These are phyloP conservation scores for Triticum aestivum DNA, from an alignment of 176 grass and related monocot genomes.

Conservation along the genomic window DNA sequence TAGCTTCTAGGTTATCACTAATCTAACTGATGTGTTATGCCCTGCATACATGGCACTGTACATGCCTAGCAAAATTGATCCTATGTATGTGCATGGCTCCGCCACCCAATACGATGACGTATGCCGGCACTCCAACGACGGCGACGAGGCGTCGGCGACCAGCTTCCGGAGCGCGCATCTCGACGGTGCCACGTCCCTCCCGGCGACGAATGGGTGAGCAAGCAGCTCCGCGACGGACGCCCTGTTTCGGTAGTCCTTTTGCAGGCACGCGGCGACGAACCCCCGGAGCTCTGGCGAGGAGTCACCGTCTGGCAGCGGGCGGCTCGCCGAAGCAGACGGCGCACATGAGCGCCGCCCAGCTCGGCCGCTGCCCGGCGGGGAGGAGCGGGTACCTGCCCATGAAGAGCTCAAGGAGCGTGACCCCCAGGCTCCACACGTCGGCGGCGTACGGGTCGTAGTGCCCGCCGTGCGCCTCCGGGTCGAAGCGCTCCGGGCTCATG, in stretches of 20 bases:
- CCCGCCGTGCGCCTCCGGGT: constrained; percentile 33
- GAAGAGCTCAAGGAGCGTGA: constrained; percentile 42
- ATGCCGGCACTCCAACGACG: not conserved
- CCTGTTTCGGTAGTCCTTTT: constrained; percentile 39
- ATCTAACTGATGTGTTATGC: too few species aligned
- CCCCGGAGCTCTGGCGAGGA: constrained; percentile 34
- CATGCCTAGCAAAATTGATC: too few species aligned
- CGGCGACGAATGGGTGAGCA: constrained; percentile 41
- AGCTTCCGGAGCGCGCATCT: constrained; percentile 25
- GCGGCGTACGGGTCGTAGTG: constrained; percentile 38
- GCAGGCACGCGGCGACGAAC: constrained; percentile 42
- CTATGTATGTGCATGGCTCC: not conserved
- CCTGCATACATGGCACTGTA: too few species aligned
- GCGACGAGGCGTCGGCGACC: not conserved
- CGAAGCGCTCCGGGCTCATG: constrained; percentile 57
- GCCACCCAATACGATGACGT: not conserved
- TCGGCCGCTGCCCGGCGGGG: constrained; percentile 41
- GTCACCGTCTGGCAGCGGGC: not conserved
- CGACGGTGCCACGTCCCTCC: constrained; percentile 19
- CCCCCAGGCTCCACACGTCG: constrained; percentile 54
- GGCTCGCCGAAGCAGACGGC: constrained; percentile 51
- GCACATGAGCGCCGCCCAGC: constrained; percentile 61
- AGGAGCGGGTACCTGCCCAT: constrained; percentile 56
- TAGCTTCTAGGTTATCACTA: too few species aligned
- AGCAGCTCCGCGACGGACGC: constrained; percentile 44